These are phyloP conservation scores for Cyclocybe cylindracea DNA, from an alignment of 768 basidiomycete genomes.

Conservation along the genomic window DNA sequence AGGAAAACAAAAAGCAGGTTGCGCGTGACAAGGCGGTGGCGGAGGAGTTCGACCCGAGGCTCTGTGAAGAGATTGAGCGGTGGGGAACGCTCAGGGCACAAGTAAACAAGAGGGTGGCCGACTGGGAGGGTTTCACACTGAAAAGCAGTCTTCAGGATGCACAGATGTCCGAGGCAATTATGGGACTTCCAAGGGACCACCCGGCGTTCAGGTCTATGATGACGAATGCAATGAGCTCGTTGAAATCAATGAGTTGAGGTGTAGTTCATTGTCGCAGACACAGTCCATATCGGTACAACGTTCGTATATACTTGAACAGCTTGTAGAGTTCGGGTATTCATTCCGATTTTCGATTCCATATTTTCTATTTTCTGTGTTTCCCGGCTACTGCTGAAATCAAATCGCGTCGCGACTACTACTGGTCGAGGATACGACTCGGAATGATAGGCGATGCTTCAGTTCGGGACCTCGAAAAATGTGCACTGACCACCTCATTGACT, in stretches of 20 bases:
- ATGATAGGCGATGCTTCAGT: too few relatives aligned
- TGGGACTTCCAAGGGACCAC: not conserved
- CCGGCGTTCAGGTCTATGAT: not conserved
- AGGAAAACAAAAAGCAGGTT: not conserved
- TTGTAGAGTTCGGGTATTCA: too few relatives aligned
- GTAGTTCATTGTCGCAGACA: too few relatives aligned
- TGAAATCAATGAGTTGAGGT: not conserved
- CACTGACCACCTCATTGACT: too few relatives aligned
- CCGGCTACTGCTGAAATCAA: too few relatives aligned
- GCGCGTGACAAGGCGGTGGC: not conserved
- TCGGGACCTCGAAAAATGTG: too few relatives aligned
- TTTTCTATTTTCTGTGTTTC: too few relatives aligned
- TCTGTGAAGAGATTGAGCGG: not conserved
- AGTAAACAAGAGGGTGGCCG: not conserved
- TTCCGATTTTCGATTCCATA: too few relatives aligned
- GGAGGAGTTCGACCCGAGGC: not conserved
- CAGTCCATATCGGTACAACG: too few relatives aligned
- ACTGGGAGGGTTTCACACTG: not conserved
- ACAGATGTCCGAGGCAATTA: not conserved
- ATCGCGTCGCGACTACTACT: too few relatives aligned
- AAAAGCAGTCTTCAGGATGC: not conserved
- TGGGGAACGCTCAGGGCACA: not conserved
- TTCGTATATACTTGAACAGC: too few relatives aligned
- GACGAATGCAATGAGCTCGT: not conserved
- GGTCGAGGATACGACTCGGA: too few relatives aligned